Base-by-base conservation (phyloP, 2,329 filamentous ascomycete species). In the Metarhizium album region DNA sequence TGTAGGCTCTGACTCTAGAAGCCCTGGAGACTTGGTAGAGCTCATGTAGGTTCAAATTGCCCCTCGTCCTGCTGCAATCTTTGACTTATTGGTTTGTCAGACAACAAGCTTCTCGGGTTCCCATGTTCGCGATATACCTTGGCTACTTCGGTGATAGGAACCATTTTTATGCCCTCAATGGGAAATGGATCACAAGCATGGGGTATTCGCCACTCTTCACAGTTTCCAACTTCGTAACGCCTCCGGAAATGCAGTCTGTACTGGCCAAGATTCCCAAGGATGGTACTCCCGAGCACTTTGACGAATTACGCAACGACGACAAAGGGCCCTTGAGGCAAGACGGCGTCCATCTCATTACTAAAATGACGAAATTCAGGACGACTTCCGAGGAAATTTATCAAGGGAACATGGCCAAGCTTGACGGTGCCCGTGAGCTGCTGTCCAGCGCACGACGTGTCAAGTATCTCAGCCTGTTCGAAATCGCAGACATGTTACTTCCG, bases 131-230 rank as follows among this genome's bases (percentile, higher is more conserved):
- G 13, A 60, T 82, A 43, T 79, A 74, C 55, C 65, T 82, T 7
- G 77, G 77, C 14, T 70, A 65, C 49, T 70, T 76, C 55, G 70
- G 74, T 38, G 71, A 71, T 18, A 66, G 72, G 42, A 68, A 78
- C 55, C 76, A 80, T 59, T 79, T 75, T 59, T 80, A 79, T 60
- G 72, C 74, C 29, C 70, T 62, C 55, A 73, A 69, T 16, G 78
- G 78, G 54, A 73, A 72, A 66, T 74, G 78, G 60, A 58, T 73
- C 16, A 69, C 70, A 8, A 70, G 67, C 48, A 51, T 69, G 37
- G 65, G 65, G 16, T 62, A 75, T 29, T 67, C 63, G 42, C 68
- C 74, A 1, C 62, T 74, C 35, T 82, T 82, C 58, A 68, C 73
- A 4, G 67, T 80, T 46, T 67, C 70, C 7, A 63, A 66, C 2